These are phyloP conservation scores for Trichoderma brevicompactum DNA, from an alignment of 2,329 filamentous ascomycete species.

Conservation along the genomic window DNA sequence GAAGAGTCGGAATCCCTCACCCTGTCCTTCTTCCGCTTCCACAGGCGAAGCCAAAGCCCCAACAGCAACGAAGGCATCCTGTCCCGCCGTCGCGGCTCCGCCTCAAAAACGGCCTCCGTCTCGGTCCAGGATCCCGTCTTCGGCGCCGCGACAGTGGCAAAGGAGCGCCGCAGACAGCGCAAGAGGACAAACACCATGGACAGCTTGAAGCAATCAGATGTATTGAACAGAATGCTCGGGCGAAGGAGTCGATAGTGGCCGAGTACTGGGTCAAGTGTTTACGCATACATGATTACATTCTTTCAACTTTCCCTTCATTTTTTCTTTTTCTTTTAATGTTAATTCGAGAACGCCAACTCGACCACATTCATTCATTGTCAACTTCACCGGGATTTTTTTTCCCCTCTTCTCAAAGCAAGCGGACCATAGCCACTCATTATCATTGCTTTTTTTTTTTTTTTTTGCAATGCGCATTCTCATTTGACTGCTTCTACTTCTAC, in stretches of 20 bases:
- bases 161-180: conserved; percentile 16
- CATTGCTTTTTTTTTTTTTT: neutral
- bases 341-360: neutral
- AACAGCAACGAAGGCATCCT: conserved; percentile 34
- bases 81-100: conserved; percentile 27
- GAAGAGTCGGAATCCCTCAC: conserved; percentile 26
- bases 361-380: conserved; percentile 3
- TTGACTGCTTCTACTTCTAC: neutral
- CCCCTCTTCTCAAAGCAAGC: conserved; percentile 1
- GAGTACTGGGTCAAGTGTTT: no score
- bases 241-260: conserved; percentile 35
- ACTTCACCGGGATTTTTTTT: neutral
- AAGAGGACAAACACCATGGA: conserved; percentile 22
- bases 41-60: conserved; percentile 42
- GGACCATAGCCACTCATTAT: conserved; percentile 16
- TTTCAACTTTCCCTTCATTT: neutral
- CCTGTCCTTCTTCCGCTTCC: conserved; percentile 52
- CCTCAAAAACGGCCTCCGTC: conserved; percentile 1
- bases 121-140: neutral
- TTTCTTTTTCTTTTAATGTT: neutral
- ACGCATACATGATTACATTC: neutral
- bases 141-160: conserved; percentile 2
- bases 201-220: conserved; percentile 34
- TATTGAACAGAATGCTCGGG: conserved; percentile 47
- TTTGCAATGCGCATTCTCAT: neutral